Evolutionary conservation across 257 asterid species (phyloP), one percentile per base, ranked within the genome.

Genomic region (Misopates orontium): DNA sequence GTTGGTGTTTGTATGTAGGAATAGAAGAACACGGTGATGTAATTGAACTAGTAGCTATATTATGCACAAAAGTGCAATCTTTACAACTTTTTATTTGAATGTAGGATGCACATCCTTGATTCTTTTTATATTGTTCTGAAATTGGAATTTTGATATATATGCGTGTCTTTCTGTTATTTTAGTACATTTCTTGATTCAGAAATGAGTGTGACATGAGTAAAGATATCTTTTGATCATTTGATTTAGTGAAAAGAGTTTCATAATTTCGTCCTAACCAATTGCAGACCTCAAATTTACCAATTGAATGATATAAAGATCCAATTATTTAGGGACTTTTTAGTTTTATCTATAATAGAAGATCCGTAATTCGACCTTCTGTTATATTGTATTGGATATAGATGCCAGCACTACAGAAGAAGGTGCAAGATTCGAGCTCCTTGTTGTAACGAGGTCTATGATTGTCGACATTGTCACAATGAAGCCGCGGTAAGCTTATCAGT

Each of bases 381-480:
- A 13, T 31, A 19, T 45, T 70, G 21, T 41, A 44, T 53, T 57
- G 5, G 28, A 16, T 32, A n/a, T 68, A 86, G 88, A 51, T 86
- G 95, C 80, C 70, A 74, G 77, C 95, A 87, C 74, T 87, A 87
- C 61, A 78, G 89, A 82, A 84, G 95, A 64, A 66, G 95, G 67
- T 87, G 95, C 80, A 74, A 40, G 81, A 73, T 87, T 73, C 78
- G 91, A 61, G 85, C 95, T 52, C 95, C 95, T 12, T 87, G 95
- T 69, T 87, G 91, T 50, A 84, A 87, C 22, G 95, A 87, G 58
- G 91, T 87, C 72, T 87, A 76, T 52, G 85, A 80, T 57, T 87
- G 95, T 58, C 89, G 95, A 45, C 95, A 87, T 54, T 87, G 95
- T 64, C 95, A 84, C 79, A 87, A 87, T 23, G 95, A 87, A 75